Percentiles rank a stretch among this genome's conserved stretches.
Evolutionary conservation across 139 green algal genomes (phyloP).

Genomic region (Dunaliella primolecta): DNA sequence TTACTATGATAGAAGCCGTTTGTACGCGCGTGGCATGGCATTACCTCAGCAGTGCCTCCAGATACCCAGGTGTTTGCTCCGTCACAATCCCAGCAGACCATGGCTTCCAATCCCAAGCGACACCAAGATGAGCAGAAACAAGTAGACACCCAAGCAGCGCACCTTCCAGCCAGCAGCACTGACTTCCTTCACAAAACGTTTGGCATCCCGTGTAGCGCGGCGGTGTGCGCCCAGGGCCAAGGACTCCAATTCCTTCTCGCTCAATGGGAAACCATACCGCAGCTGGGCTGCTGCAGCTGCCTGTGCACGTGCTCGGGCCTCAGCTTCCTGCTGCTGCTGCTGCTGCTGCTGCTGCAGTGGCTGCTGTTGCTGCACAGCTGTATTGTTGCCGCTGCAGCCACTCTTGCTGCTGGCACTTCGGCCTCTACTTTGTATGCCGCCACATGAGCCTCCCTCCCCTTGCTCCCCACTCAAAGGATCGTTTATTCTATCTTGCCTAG

Average conservation of each 20-base stretch:
- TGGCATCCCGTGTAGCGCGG: background rate
- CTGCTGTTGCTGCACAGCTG: background rate
- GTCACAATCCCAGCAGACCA: no score
- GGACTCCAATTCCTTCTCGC: background rate
- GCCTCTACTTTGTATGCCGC: background rate
- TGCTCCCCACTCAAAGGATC: slow-evolving; percentile 1
- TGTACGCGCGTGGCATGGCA: no score
- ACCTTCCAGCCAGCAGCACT: background rate
- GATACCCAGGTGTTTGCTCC: no score
- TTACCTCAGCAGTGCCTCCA: no score
- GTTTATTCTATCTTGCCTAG: slow-evolving; percentile 14
- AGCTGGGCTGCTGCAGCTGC: background rate
- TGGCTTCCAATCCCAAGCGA: no score
- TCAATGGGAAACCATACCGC: background rate
- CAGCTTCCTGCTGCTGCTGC: background rate
- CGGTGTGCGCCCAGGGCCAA: background rate
- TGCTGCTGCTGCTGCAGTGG: background rate
- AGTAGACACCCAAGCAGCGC: no score
- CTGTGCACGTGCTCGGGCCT: background rate
- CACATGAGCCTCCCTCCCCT: slow-evolving; percentile 12
- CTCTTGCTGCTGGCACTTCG: background rate
- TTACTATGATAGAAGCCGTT: no score
- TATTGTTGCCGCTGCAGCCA: background rate
- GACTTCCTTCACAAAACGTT: slow-evolving; percentile 8
- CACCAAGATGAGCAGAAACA: no score